Conservation (phyloP, 257 asterid genomes). For the Nicotiana tabacum region DNA sequence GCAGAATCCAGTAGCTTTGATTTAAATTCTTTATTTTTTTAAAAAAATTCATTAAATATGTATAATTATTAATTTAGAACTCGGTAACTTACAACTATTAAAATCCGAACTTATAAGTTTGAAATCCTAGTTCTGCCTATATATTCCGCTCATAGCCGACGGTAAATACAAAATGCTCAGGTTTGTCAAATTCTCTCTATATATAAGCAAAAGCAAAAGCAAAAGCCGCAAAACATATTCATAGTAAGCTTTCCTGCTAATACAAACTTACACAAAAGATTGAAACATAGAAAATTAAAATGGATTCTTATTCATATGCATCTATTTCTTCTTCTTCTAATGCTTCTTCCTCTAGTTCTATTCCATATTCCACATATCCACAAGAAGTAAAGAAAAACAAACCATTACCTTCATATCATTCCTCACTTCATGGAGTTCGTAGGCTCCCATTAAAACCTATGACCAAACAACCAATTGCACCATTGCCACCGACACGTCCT, state of each 20-base stretch:
- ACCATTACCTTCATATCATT: slow-evolving; percentile 14
- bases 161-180: not conserved
- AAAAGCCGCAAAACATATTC: not conserved
- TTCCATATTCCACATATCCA: not conserved
- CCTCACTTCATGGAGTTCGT: slow-evolving; percentile 49
- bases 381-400: slow-evolving; percentile 16
- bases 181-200: not conserved
- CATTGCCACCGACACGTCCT: slow-evolving; percentile 40
- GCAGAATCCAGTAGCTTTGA: too few species aligned
- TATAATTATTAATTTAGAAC: too few species aligned
- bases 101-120: too few species aligned
- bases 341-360: slow-evolving; percentile 5
- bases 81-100: too few species aligned
- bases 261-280: not conserved
- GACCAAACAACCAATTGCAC: slow-evolving; percentile 59
- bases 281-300: not conserved
- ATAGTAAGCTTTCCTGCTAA: not conserved
- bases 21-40: rapidly evolving
- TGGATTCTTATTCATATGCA: slow-evolving; percentile 20
- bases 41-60: too few species aligned
- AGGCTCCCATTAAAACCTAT: slow-evolving; percentile 24
- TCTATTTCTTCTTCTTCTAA: not conserved
- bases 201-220: not conserved
- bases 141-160: too few species aligned
- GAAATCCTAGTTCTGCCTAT: rapidly evolving